Percentiles rank a stretch among this genome's conserved stretches.
Conservation (phyloP, 2,329 filamentous ascomycete species). For the Cytospora paraplurivora region DNA sequence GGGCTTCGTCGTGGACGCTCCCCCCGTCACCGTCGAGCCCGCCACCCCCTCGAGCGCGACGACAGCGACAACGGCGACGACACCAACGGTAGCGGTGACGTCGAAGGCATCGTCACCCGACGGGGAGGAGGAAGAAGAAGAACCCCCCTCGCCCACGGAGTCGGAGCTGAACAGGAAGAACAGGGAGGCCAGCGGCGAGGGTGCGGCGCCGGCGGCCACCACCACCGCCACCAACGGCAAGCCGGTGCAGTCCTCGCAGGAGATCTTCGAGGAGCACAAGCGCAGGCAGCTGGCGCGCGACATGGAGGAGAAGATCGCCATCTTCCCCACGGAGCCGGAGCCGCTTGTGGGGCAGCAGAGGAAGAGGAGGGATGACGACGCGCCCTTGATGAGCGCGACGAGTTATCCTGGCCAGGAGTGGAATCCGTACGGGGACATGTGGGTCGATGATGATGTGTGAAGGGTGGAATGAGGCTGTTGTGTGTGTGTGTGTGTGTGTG, state of each 20-base stretch:
- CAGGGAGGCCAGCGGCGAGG: constrained; percentile 19
- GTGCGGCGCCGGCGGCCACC: constrained; percentile 15
- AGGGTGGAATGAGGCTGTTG: neutral
- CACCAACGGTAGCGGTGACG: constrained; percentile 10
- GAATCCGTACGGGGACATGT: constrained; percentile 54
- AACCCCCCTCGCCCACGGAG: constrained; percentile 19
- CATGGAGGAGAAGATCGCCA: constrained; percentile 58
- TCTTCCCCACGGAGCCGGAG: constrained; percentile 38
- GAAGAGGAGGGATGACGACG: constrained; percentile 45
- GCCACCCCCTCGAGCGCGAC: constrained; percentile 16
- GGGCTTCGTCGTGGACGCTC: constrained; percentile 12
- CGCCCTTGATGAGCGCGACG: constrained; percentile 64
- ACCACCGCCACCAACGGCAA: constrained; percentile 27
- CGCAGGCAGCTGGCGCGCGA: constrained; percentile 46
- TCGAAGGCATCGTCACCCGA: constrained; percentile 10
- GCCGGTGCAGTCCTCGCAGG: constrained; percentile 35
- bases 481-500: no score
- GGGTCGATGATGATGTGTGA: constrained; percentile 34
- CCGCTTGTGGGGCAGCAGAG: constrained; percentile 36
- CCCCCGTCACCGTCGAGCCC: constrained; percentile 17
- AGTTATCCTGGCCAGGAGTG: constrained; percentile 73
- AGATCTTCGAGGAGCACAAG: constrained; percentile 47
- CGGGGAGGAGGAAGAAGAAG: constrained; percentile 42
- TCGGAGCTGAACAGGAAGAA: constrained; percentile 9
- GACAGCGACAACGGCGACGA: constrained; percentile 27